Evolutionary conservation across 2,329 filamentous ascomycete genomes (phyloP).

Genomic region (Alternaria incomplexa): DNA sequence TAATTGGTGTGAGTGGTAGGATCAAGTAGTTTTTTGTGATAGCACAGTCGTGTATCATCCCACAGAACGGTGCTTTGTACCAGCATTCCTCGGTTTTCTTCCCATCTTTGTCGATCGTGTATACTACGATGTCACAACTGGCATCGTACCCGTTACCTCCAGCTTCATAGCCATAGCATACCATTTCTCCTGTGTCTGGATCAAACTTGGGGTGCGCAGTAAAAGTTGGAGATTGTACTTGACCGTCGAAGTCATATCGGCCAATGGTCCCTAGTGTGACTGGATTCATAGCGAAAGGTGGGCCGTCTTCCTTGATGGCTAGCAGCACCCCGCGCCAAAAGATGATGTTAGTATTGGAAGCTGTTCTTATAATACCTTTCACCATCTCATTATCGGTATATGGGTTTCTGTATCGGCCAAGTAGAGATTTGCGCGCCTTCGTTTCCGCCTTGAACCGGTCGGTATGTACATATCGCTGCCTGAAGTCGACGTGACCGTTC

Average conservation of each 20-base stretch:
- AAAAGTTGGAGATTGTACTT: slow-evolving; percentile 50
- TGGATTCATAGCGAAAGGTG: slow-evolving; percentile 51
- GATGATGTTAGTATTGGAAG: slow-evolving; percentile 66
- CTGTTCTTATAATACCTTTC: slow-evolving; percentile 61
- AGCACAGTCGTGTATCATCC: slow-evolving; percentile 51
- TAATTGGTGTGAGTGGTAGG: slow-evolving; percentile 48
- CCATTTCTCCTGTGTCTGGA: slow-evolving; percentile 51
- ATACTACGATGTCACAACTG: slow-evolving; percentile 49
- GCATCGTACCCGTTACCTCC: slow-evolving; percentile 45
- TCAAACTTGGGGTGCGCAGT: slow-evolving; percentile 56
- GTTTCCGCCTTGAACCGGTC: slow-evolving; percentile 51
- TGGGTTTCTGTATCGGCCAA: slow-evolving; percentile 64
- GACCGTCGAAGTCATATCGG: slow-evolving; percentile 49
- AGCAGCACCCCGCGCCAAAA: slow-evolving; percentile 64
- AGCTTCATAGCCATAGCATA: slow-evolving; percentile 52
- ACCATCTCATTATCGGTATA: slow-evolving; percentile 64
- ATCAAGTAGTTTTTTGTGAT: slow-evolving; percentile 50
- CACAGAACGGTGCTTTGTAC: slow-evolving; percentile 49
- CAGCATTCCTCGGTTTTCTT: slow-evolving; percentile 49
- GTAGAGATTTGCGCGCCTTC: slow-evolving; percentile 50
- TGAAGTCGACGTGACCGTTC: slow-evolving; percentile 52
- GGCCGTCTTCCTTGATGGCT: slow-evolving; percentile 58
- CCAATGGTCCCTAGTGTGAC: slow-evolving; percentile 50
- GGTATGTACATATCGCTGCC: slow-evolving; percentile 52
- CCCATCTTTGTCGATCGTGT: slow-evolving; percentile 48